Percentiles rank a stretch among this genome's conserved stretches.
Conservation (phyloP, 2,329 filamentous ascomycete genomes). For the Monilinia vaccinii-corymbosi region DNA sequence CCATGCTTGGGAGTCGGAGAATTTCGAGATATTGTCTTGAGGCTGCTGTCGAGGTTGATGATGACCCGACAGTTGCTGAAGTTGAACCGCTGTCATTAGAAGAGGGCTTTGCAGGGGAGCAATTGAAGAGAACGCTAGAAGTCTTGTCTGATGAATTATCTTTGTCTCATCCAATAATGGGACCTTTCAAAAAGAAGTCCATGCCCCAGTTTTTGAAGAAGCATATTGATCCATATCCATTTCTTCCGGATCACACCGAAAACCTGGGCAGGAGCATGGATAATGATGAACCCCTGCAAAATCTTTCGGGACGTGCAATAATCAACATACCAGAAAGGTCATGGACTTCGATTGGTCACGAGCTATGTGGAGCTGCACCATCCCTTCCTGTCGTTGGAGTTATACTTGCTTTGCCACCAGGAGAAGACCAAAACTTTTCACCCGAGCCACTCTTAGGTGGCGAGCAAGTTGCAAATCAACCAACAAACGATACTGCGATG, state of each 20-base stretch:
- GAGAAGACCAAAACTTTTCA: conserved; percentile 10
- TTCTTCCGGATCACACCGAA: conserved; percentile 45
- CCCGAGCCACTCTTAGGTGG: background rate
- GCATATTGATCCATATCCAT: conserved; percentile 53
- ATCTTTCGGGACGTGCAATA: conserved; percentile 9
- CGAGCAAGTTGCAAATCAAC: conserved; percentile 16
- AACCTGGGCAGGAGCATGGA: background rate
- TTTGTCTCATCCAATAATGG: conserved; percentile 51
- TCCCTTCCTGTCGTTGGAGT: conserved; percentile 16
- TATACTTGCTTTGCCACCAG: conserved; percentile 18
- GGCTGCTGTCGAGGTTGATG: conserved; percentile 57
- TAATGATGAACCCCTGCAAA: conserved; percentile 9
- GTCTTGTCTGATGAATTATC: conserved; percentile 47
- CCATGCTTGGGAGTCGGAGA: conserved; percentile 47
- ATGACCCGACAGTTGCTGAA: conserved; percentile 54
- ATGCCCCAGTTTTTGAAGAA: conserved; percentile 44
- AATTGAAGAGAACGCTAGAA: conserved; percentile 46
- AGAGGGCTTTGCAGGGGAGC: conserved; percentile 53
- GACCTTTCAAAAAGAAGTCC: conserved; percentile 43
- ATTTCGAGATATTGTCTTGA: conserved; percentile 55
- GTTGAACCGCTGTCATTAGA: conserved; percentile 54
- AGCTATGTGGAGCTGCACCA: conserved; percentile 18
- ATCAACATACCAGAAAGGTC: conserved; percentile 19
- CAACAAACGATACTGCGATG: conserved; percentile 22
- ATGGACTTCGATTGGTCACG: conserved; percentile 26